These are phyloP conservation scores for Venturia carpophila DNA, from an alignment of 2,329 filamentous ascomycete species.

Conservation along the genomic window DNA sequence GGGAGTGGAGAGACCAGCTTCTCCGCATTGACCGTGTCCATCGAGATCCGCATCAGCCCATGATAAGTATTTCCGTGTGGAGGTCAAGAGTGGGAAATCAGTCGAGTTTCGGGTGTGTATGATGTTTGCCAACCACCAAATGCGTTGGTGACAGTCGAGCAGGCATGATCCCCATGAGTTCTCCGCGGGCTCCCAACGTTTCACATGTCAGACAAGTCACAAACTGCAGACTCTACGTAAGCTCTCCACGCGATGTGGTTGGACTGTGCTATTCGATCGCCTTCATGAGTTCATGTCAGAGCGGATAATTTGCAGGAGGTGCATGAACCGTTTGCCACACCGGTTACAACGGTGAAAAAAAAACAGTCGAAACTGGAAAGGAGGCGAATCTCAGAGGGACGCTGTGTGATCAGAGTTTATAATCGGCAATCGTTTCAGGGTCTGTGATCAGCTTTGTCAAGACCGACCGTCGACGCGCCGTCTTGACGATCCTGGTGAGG, in stretches of 20 bases:
- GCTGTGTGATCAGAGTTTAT: neutral
- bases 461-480: neutral
- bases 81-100: neutral
- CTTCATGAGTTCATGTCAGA: neutral
- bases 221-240: neutral
- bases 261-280: neutral
- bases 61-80: neutral
- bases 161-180: neutral
- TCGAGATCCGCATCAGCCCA: neutral
- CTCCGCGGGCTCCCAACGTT: neutral
- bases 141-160: neutral
- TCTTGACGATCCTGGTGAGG: too few relatives aligned
- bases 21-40: neutral
- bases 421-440: neutral
- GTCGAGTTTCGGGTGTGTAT: neutral
- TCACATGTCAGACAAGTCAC: conserved; percentile 8
- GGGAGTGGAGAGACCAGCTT: neutral
- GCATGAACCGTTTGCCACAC: conserved; percentile 8
- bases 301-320: conserved; percentile 1
- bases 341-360: neutral
- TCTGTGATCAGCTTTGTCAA: conserved; percentile 1
- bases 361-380: neutral
- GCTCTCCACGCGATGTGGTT: neutral
- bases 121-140: neutral
- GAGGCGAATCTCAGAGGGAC: neutral